Evolutionary conservation across 2,329 filamentous ascomycete species (phyloP), one percentile per base, ranked within the genome.

Genomic region (Graphiopsis chlorocephala): DNA sequence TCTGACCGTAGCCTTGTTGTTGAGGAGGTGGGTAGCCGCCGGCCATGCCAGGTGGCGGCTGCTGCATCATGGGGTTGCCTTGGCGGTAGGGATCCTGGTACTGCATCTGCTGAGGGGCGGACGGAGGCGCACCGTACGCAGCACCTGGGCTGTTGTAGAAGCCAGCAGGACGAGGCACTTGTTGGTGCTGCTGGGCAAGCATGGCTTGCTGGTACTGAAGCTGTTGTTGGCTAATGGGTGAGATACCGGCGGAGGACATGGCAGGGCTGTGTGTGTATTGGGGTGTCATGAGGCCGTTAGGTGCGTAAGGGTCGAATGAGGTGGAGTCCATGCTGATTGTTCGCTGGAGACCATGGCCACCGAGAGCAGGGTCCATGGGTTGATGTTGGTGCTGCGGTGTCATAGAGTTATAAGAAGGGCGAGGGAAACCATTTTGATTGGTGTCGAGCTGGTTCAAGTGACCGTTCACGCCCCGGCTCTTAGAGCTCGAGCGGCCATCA

Each of bases 181-280:
- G 67, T 59, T 42, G 65, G 77, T 65, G 79, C 38, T 69, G 82
- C 52, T 74, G 72, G 4, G 83, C 81, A 26, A 85, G 75, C 70
- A 85, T 81, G 35, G 79, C 79, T 72, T 83, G 81, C 70, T 87
- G 86, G 69, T 85, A 61, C 69, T 87, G 86, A 69, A 87, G 88
- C 70, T 87, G 86, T 69, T 85, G 82, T 64, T 84, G 82, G 56
- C 69, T 72, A 59, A 74, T 72, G 7, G 72, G 74, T 59, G 70
- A 72, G 55, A 74, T 67, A 45, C 72, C 73, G n/a, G 72, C 78
- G 48, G 67, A 72, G 5, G 74, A 75, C 68, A 77, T 72, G 12
- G 74, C 72, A 4, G 76, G 75, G 57, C 72, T 75, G 68, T 77
- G 74, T 1, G 75, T 73, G 64, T 77, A 78, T 26, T 74, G 72